Conservation (phyloP, 805 yeast genomes). For the Blastobotrys mokoenaii region DNA sequence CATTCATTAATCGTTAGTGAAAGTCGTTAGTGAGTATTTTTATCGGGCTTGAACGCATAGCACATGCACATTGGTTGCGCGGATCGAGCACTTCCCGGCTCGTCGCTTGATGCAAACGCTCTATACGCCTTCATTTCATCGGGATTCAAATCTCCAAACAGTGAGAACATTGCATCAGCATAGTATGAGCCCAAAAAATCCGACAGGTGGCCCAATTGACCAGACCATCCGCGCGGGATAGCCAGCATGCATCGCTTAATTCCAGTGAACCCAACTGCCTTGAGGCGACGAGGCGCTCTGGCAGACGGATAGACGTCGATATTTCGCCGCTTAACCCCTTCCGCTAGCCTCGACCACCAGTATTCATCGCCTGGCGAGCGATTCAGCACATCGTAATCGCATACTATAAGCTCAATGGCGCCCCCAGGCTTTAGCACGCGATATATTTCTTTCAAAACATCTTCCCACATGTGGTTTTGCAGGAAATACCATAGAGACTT, state of each 20-base stretch:
- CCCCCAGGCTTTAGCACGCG: constrained; percentile 28
- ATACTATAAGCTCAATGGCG: constrained; percentile 21
- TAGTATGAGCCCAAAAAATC: constrained; percentile 23
- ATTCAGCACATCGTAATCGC: constrained; percentile 20
- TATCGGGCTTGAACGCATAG: constrained; percentile 14
- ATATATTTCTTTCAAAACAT: constrained; percentile 19
- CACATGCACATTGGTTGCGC: constrained; percentile 9
- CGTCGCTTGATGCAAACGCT: not conserved
- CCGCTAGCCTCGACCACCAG: constrained; percentile 13
- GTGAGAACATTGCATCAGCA: constrained; percentile 20
- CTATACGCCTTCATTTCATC: constrained; percentile 15
- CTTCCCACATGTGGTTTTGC: constrained; percentile 20
- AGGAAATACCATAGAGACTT: constrained; percentile 26
- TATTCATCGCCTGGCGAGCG: constrained; percentile 11
- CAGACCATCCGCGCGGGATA: constrained; percentile 28
- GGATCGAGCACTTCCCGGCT: not conserved
- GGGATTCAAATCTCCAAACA: constrained; percentile 28
- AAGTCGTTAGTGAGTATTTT: too few species aligned
- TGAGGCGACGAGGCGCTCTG: constrained; percentile 12
- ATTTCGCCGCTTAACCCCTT: constrained; percentile 3
- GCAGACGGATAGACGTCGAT: constrained; percentile 15
- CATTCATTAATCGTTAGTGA: too few species aligned
- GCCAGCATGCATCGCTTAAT: constrained; percentile 21
- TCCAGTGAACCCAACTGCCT: constrained; percentile 20
- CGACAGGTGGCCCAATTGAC: constrained; percentile 24